phyloP scores from a whole-genome alignment of 225 moss, liverwort and hornwort genomes.

The Pleurozium schreberi region DNA sequence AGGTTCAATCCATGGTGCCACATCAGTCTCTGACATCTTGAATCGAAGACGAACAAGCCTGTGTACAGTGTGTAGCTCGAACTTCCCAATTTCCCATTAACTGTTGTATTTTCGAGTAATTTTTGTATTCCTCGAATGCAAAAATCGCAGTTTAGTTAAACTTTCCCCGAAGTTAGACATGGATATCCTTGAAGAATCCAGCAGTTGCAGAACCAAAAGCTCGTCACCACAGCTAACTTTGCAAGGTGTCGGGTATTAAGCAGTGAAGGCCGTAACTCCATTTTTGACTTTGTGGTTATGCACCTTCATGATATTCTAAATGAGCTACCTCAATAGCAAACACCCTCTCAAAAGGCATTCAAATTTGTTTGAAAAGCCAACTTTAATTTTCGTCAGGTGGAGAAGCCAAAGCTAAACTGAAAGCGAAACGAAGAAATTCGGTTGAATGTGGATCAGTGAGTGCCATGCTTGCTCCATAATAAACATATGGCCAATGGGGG shows the following conservation, averaged over 20 bases:
- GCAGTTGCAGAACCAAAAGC: too few relatives aligned
- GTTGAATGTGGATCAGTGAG: neutral
- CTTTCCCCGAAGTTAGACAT: too few relatives aligned
- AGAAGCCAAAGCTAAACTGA: too few relatives aligned
- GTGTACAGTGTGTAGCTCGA: too few relatives aligned
- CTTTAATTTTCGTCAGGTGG: neutral
- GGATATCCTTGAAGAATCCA: neutral
- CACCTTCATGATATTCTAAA: neutral
- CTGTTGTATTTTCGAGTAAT: rapidly evolving
- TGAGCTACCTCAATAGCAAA: neutral
- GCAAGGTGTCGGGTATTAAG: neutral
- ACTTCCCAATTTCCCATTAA: neutral
- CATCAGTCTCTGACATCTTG: neutral
- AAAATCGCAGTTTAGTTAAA: too few relatives aligned
- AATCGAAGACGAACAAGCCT: neutral
- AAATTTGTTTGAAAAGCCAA: too few relatives aligned
- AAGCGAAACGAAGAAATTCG: neutral
- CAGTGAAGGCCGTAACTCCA: neutral
- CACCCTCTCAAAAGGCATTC: too few relatives aligned
- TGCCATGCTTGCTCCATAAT: neutral
- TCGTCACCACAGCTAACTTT: too few relatives aligned
- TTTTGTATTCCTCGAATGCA: neutral
- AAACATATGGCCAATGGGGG: neutral
- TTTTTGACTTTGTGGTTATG: too few relatives aligned
- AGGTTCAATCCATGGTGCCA: constrained; percentile 36